These are phyloP conservation scores for Pythium rhizo-oryzae DNA, from an alignment of 352 stramenopile species.

Conservation along the genomic window DNA sequence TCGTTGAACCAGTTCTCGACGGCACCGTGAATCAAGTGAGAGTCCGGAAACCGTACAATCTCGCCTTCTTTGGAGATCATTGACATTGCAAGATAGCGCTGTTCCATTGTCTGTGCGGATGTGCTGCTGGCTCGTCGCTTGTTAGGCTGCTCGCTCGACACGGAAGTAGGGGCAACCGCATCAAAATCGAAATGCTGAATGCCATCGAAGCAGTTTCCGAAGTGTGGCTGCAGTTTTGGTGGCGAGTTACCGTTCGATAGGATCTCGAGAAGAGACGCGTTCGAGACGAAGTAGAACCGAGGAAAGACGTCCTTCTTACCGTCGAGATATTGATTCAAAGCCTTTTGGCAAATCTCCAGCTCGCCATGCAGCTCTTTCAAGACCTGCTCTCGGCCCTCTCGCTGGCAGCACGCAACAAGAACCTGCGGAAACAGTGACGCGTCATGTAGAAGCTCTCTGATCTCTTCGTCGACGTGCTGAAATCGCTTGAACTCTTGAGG, in stretches of 20 bases:
- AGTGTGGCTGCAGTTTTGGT: constrained; percentile 85
- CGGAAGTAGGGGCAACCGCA: constrained; percentile 27
- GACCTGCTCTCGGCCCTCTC: constrained; percentile 77
- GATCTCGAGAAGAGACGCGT: constrained; percentile 94
- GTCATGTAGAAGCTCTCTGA: constrained; percentile 74
- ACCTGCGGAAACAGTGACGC: constrained; percentile 70
- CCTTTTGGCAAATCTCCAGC: constrained; percentile 96
- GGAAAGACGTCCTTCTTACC: constrained; percentile 97
- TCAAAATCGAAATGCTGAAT: constrained; percentile 85
- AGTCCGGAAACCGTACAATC: constrained; percentile 82
- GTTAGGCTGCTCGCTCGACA: background rate
- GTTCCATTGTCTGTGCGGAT: constrained; percentile 8
- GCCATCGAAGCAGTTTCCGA: constrained; percentile 92
- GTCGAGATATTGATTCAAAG: constrained; percentile 95
- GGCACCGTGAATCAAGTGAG: constrained; percentile 81
- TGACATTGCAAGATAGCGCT: constrained; percentile 78
- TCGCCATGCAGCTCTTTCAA: constrained; percentile 86
- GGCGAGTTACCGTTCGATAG: constrained; percentile 93
- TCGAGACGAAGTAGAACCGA: constrained; percentile 97
- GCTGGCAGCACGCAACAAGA: constrained; percentile 66
- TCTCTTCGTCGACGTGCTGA: constrained; percentile 86
- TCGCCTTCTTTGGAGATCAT: constrained; percentile 98
- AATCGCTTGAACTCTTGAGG: constrained; percentile 92
- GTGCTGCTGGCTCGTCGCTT: constrained; percentile 15
- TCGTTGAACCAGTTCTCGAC: constrained; percentile 95